These are phyloP conservation scores for Lipomyces mesembrius DNA, from an alignment of 805 yeast species.

Conservation along the genomic window DNA sequence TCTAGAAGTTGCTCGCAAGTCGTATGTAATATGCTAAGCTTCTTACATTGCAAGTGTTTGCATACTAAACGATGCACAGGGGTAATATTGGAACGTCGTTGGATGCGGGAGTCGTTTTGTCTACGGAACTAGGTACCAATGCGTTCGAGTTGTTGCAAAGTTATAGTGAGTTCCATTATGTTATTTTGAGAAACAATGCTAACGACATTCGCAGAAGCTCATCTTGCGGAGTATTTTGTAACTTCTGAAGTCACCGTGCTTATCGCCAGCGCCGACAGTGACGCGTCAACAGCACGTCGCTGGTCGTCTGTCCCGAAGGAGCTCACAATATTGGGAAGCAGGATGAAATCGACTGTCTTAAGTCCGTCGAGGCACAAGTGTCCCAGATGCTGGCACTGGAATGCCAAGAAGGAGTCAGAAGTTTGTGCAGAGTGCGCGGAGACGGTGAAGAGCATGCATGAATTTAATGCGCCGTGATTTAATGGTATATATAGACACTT, in stretches of 20 bases:
- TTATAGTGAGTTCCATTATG: constrained; percentile 29
- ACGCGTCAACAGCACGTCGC: neutral
- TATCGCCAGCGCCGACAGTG: neutral
- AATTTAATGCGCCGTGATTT: neutral
- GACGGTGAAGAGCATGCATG: constrained; percentile 7
- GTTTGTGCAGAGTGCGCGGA: constrained; percentile 70
- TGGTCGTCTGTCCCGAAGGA: constrained; percentile 34
- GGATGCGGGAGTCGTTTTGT: constrained; percentile 57
- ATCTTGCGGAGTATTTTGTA: constrained; percentile 62
- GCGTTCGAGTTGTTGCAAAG: constrained; percentile 12
- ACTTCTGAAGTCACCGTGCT: constrained; percentile 62
- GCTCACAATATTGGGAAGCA: constrained; percentile 44
- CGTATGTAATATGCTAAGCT: constrained; percentile 28
- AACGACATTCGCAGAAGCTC: constrained; percentile 44
- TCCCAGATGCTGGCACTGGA: constrained; percentile 92
- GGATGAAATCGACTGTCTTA: constrained; percentile 49
- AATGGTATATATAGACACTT: neutral
- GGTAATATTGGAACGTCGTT: constrained; percentile 52
- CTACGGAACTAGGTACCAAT: constrained; percentile 37
- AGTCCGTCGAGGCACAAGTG: constrained; percentile 65
- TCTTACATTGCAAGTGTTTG: constrained; percentile 11
- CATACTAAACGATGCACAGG: neutral
- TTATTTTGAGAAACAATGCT: constrained; percentile 19
- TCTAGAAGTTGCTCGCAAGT: constrained; percentile 61
- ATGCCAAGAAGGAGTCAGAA: constrained; percentile 54